A percentile compares a stretch with the other conserved stretches of the same genome.
Conservation (phyloP, 441 rosid genomes). For the Mallotus repandus region DNA sequence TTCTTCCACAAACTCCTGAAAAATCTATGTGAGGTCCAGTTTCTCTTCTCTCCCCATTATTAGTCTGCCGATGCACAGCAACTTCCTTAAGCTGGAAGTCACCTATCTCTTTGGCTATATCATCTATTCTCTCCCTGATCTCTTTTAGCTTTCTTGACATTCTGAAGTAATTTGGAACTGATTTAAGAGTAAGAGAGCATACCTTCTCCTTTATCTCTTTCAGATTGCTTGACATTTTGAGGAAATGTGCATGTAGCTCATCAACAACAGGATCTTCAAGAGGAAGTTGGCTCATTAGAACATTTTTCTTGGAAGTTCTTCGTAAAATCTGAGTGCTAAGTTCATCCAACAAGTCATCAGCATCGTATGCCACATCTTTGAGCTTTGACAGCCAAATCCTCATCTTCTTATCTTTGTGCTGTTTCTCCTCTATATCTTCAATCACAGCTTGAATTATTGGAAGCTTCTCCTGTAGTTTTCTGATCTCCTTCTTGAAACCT, state of each 20-base stretch:
- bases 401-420: conserved; percentile 8
- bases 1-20: conserved; percentile 20
- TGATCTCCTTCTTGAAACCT: not conserved
- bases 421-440: conserved; percentile 23
- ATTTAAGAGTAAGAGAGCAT: not conserved
- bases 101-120: not conserved
- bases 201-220: no score
- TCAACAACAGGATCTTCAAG: no score
- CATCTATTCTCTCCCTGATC: conserved; percentile 3
- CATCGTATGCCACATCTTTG: conserved; percentile 12
- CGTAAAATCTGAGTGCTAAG: not conserved
- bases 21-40: conserved; percentile 12
- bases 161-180: conserved; percentile 1
- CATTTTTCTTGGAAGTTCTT: not conserved
- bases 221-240: no score
- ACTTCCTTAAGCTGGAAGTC: not conserved
- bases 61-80: not conserved
- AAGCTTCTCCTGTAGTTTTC: no score
- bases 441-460: conserved; percentile 20
- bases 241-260: no score
- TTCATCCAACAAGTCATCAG: conserved; percentile 24
- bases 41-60: not conserved
- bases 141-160: conserved; percentile 3
- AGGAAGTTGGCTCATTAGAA: no score
- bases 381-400: conserved; percentile 23